Conservation (phyloP, 139 green algal genomes). For the Tetradesmus lagerheimii region DNA sequence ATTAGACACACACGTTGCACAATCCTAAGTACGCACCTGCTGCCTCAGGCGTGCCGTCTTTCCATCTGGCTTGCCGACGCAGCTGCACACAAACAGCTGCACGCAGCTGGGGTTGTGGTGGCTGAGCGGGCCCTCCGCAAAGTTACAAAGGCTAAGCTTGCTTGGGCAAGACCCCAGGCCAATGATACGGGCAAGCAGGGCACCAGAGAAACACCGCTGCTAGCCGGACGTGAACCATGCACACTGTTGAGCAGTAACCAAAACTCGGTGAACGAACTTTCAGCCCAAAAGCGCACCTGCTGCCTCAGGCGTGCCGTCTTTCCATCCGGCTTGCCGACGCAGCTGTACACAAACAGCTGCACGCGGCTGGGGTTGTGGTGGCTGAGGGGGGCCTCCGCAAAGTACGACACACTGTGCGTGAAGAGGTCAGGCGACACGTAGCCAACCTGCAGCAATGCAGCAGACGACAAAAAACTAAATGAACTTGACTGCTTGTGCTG, state of each 20-base stretch:
- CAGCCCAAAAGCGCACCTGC: conserved; percentile 62
- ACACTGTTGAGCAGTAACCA: no score
- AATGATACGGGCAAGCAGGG: background rate
- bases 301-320: conserved; percentile 85
- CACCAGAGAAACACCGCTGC: conserved; percentile 56
- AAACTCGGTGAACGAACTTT: no score
- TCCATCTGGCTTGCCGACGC: conserved; percentile 68
- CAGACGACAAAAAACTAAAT: no score
- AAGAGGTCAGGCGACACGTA: conserved; percentile 98
- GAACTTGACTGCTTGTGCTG: background rate
- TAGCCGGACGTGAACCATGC: no score
- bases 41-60: conserved; percentile 85
- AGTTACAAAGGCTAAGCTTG: no score
- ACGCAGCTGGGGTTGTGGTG: background rate
- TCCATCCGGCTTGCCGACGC: conserved; percentile 68
- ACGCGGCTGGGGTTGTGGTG: conserved; percentile 70
- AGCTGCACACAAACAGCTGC: conserved; percentile 57
- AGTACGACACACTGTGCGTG: conserved; percentile 97
- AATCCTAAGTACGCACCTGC: conserved; percentile 62
- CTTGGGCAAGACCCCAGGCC: no score
- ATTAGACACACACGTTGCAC: no score
- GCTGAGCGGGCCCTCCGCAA: no score
- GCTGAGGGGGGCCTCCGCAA: conserved; percentile 92
- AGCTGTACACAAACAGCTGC: conserved; percentile 57
- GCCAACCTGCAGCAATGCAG: conserved; percentile 76